Evolutionary conservation across 2,329 filamentous ascomycete species (phyloP).

Genomic region (Nemania sp.): DNA sequence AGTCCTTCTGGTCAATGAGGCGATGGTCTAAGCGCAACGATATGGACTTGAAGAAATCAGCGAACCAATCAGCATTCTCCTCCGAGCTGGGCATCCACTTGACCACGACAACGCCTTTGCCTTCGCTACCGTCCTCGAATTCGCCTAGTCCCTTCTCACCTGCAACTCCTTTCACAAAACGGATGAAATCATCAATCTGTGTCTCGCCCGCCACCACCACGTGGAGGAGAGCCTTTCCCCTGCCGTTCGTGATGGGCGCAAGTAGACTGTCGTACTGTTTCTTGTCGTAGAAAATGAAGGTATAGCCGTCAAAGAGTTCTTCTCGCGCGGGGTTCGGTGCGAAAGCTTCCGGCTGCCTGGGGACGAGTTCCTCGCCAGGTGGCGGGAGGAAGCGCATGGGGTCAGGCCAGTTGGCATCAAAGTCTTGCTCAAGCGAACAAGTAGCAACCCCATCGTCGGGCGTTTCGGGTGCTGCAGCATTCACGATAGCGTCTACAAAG

Average conservation of each 20-base stretch:
- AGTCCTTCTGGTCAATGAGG: conserved; percentile 86
- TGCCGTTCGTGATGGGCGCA: conserved; percentile 74
- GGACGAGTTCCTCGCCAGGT: conserved; percentile 73
- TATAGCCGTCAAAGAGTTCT: conserved; percentile 83
- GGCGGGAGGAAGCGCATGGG: conserved; percentile 73
- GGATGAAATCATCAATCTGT: conserved; percentile 73
- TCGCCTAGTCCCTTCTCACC: conserved; percentile 73
- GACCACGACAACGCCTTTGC: conserved; percentile 78
- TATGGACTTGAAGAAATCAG: conserved; percentile 69
- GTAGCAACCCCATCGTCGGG: conserved; percentile 53
- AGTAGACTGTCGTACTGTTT: conserved; percentile 77
- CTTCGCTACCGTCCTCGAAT: conserved; percentile 66
- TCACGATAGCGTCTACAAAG: conserved; percentile 74
- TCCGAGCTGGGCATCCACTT: conserved; percentile 67
- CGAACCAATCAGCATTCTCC: conserved; percentile 66
- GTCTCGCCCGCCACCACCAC: conserved; percentile 66
- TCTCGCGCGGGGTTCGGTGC: conserved; percentile 67
- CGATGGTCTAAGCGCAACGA: conserved; percentile 77
- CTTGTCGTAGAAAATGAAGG: conserved; percentile 82
- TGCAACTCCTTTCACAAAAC: conserved; percentile 74
- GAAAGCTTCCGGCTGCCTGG: conserved; percentile 71
- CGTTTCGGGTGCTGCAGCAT: conserved; percentile 57
- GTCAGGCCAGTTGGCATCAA: conserved; percentile 78
- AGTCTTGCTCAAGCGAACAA: conserved; percentile 75
- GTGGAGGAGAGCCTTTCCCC: conserved; percentile 78